Evolutionary conservation across 1,139 yeast genomes (phyloP), one percentile per base, ranked within the genome.

Genomic region (Geotrichum europaeum): DNA sequence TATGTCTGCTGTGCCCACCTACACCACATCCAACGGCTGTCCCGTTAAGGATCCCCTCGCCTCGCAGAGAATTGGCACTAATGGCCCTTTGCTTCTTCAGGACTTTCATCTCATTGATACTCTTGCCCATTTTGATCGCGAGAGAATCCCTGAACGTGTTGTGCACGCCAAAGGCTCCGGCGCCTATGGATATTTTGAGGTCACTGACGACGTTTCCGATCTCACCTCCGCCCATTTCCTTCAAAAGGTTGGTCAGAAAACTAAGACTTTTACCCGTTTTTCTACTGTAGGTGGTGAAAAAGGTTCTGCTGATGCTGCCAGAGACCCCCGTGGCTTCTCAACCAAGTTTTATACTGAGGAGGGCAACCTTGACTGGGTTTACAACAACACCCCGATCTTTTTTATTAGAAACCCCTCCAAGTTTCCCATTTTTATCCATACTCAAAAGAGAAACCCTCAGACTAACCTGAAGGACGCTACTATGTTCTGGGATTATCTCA

Each of bases 111-210:
- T 88, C 70, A 81, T 88, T 69, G 96, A 89, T 70, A 79, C 87
- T 51, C 76, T 89, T 60, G 88, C 96, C 34, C 95, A 87, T 73
- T 89, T 89, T 69, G 94, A 87, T 77, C 83, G 96, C 69, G 96
- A 89, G 77, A 81, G 96, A 74, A 84, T 89, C 64, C 96, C 96
- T 51, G 96, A 89, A 77, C 83, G 96, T 75, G 95, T 89, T 60
- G 96, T 89, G 57, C 96, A 89, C 72, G 96, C 96, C 64, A 88
- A 88, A 75, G 96, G 96, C 66, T 87, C 90, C 52, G 96, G 96
- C 68, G 95, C 95, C 57, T 85, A 81, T 72, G 94, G 95, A 69
- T 81, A 77, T 64, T 89, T 89, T 69, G 94, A 86, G 75, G 86
- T 85, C 65, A 89, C 96, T 47, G 92, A 89, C 72, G 94, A 89